Conservation (phyloP, 148 eudicot genomes). For the Linanthus parryae region DNA sequence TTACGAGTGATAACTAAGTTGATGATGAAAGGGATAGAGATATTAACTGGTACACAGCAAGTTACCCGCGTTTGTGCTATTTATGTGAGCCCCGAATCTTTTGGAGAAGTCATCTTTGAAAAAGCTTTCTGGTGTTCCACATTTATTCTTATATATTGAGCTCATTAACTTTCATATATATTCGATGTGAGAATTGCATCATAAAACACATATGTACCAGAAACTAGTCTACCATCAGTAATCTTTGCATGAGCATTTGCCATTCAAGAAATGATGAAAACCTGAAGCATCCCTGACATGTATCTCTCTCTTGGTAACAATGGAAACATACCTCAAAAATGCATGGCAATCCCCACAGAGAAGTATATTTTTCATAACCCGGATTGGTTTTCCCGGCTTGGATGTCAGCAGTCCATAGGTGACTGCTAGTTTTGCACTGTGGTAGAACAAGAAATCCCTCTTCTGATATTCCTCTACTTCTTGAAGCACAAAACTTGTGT, state of each 20-base stretch:
- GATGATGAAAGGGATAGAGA: too few relatives aligned
- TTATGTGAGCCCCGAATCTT: too few relatives aligned
- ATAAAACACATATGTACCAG: too few relatives aligned
- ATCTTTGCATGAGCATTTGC: conserved; percentile 73
- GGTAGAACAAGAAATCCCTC: conserved; percentile 70
- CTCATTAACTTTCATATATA: too few relatives aligned
- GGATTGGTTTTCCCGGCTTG: conserved; percentile 40
- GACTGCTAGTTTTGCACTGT: conserved; percentile 81
- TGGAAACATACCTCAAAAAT: conserved; percentile 67
- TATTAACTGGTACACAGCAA: too few relatives aligned
- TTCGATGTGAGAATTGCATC: too few relatives aligned
- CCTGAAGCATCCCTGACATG: conserved; percentile 74
- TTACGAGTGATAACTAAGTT: too few relatives aligned
- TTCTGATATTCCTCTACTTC: conserved; percentile 93
- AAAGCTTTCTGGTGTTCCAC: too few relatives aligned
- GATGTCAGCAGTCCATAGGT: conserved; percentile 57
- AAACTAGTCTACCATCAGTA: conserved; percentile 28
- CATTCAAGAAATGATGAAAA: conserved; percentile 65
- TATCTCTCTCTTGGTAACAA: conserved; percentile 67
- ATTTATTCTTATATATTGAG: too few relatives aligned
- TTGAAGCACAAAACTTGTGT: conserved; percentile 92
- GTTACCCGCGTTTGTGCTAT: too few relatives aligned
- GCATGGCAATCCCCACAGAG: conserved; percentile 93
- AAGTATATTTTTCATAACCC: conserved; percentile 63
- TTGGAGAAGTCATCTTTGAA: too few relatives aligned